Base-by-base conservation (phyloP, 2,329 filamentous ascomycete species). In the Colletotrichum simmondsii region DNA sequence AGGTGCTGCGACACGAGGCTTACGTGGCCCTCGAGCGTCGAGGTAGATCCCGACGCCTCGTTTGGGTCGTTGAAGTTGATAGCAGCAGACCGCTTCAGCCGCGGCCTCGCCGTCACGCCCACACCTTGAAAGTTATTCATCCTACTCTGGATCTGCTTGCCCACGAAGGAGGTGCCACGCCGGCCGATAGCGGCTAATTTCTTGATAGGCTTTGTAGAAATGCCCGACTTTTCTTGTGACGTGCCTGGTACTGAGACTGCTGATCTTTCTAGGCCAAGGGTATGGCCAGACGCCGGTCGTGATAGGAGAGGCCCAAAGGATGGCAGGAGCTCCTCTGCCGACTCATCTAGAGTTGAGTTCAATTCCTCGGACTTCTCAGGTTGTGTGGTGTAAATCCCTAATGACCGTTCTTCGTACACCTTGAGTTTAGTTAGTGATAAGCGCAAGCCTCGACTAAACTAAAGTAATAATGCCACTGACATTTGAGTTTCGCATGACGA, bases 371-470 rank as follows among this genome's bases (percentile, higher is more conserved):
- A 8, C 77, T 62, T n/a, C 65, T 58, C 64, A 42, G 54, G 49
- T 35, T 81, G 81, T n/a, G 84, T 81, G 49, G 81, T 81, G 71
- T 91, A 90, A 28, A 92, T 88, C 0, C 91, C 91, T 2, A 93
- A 83, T 0, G 89, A 91, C 8, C 90, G 85, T 77, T 94, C 91
- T 79, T 94, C 92, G 77, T 94, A 94, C 32, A 92, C 89, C 77
- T 94, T 94, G 35, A 24, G 3, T 12, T 16, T 22, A 28, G 37
- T 19, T 37, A 69, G 66, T 30, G 10, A 49, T 14, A 28, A 7
- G 53, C 1, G 35, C 24, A 63, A 19, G 59, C 7, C 52, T 58
- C 37, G 19, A 26, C 35, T 58, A 14, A 35, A 37, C 26, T 37
- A 22, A n/a, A 8, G 3, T 1, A 32, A 2, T 32, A 32, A 49